Percentiles rank a stretch among this genome's conserved stretches.
These are phyloP conservation scores for Neofusicoccum sp. DNA, from an alignment of 2,329 filamentous ascomycete genomes.

Conservation along the genomic window DNA sequence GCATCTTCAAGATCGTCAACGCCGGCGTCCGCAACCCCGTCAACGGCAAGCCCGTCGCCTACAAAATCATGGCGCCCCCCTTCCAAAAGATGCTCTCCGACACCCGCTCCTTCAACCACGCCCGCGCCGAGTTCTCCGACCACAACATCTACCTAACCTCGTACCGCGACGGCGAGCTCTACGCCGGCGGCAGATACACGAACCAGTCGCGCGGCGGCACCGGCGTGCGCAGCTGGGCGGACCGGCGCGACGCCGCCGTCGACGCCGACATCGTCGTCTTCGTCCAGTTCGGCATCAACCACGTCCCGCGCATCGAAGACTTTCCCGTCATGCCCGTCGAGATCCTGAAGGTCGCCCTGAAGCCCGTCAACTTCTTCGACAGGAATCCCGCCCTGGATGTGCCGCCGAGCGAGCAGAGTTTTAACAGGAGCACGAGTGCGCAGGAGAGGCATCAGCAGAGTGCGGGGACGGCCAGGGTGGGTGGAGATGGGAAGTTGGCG, in stretches of 20 bases:
- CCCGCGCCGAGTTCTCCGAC: constrained; percentile 61
- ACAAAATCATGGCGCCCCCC: constrained; percentile 53
- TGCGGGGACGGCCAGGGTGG: constrained; percentile 14
- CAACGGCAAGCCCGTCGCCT: constrained; percentile 52
- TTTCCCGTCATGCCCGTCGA: constrained; percentile 64
- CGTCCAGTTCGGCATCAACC: constrained; percentile 61
- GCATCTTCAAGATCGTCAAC: constrained; percentile 55
- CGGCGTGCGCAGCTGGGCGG: constrained; percentile 52
- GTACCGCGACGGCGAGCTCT: constrained; percentile 61
- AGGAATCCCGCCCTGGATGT: constrained; percentile 63
- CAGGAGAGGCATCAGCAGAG: constrained; percentile 36
- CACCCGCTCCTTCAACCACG: constrained; percentile 57
- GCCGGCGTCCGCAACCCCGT: constrained; percentile 47
- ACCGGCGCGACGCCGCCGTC: constrained; percentile 56
- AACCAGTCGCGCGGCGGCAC: constrained; percentile 60
- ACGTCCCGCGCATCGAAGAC: constrained; percentile 59
- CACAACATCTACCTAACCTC: constrained; percentile 62
- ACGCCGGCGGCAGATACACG: constrained; percentile 62
- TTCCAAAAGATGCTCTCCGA: constrained; percentile 57
- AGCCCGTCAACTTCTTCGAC: constrained; percentile 62
- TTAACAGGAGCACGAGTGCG: constrained; percentile 46
- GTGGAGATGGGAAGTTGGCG: not conserved
- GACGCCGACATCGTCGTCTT: constrained; percentile 61
- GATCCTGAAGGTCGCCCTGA: constrained; percentile 59
- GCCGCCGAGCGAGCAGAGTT: constrained; percentile 53